phyloP scores from a whole-genome alignment of 495 filamentous ascomycete genomes.

The Polyplosphaeria fusca region DNA sequence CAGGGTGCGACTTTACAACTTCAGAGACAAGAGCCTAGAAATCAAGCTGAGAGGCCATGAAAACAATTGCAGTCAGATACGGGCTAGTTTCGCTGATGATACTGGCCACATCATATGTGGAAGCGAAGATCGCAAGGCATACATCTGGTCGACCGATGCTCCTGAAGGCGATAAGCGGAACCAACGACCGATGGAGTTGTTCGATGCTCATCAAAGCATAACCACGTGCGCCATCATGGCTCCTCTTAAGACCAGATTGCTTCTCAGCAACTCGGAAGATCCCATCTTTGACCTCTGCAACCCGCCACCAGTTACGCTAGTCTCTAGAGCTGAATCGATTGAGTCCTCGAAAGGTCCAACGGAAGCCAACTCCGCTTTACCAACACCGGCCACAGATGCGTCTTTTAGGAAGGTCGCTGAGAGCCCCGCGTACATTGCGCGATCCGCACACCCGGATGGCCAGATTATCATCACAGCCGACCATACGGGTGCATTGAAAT shows the following conservation, averaged over 20 bases:
- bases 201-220: slow-evolving; percentile 84
- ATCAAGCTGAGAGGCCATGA: slow-evolving; percentile 91
- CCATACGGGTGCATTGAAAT: slow-evolving; percentile 81
- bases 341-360: slow-evolving; percentile 41
- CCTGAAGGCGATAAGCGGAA: slow-evolving; percentile 65
- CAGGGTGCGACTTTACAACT: slow-evolving; percentile 84
- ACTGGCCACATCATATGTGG: slow-evolving; percentile 86
- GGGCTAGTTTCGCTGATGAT: slow-evolving; percentile 84
- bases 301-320: slow-evolving; percentile 82
- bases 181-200: slow-evolving; percentile 76
- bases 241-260: slow-evolving; percentile 70
- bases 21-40: slow-evolving; percentile 77
- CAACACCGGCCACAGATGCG: slow-evolving; percentile 41
- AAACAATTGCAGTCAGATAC: slow-evolving; percentile 89
- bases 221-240: slow-evolving; percentile 86
- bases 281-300: slow-evolving; percentile 96
- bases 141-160: slow-evolving; percentile 75
- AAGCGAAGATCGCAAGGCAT: slow-evolving; percentile 84
- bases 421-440: slow-evolving; percentile 67
- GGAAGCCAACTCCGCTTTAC: slow-evolving; percentile 30
- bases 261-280: slow-evolving; percentile 77
- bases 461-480: slow-evolving; percentile 93
- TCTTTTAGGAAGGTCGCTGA: slow-evolving; percentile 55
- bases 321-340: slow-evolving; percentile 63
- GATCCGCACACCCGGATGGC: slow-evolving; percentile 73